Base-by-base conservation (phyloP, 2,329 filamentous ascomycete genomes). In the Coleophoma crateriformis region DNA sequence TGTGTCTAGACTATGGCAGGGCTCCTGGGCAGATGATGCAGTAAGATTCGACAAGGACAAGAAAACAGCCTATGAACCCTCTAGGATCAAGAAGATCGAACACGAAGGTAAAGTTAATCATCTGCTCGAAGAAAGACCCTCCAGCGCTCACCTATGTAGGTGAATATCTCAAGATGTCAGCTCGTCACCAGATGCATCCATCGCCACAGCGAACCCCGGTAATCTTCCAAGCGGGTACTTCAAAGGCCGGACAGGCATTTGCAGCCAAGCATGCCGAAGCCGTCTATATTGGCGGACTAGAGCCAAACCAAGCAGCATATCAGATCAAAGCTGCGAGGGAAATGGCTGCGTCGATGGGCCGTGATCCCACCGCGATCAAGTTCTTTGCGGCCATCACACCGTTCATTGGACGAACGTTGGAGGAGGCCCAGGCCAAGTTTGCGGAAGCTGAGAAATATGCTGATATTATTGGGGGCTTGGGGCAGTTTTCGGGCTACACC, bases 401-500 rank as follows among this genome's bases (percentile, higher is more conserved):
- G 0, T 77, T 88, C 8, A 64, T 88, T 0, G 85, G 83, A 0
- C 67, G 62, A n/a, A 88, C 84, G 0, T 76, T 85, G 54, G 80
- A 82, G 49, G 84, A 87, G 61, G 85, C 85, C 0, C 67, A 74
- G 51, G 76, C 73, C 4, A 87, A 87, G 65, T 78, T 84, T 47
- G 67, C 71, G 0, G 86, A 5, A 83, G 79, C 53, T 70, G 74
- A n/a, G n/a, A 72, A 75, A 48, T 78, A 85, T 56, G 84, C 81
- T 0, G 77, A 75, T 2, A 71, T 76, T 35, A 84, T 82, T 54
- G 85, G 85, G 2, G 84, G 83, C 0, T 61, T 87, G 50, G 81
- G 84, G 1, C 66, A 88, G 19, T 88, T 88, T 54, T 81, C 82
- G 17, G 84, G 84, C 1, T 88, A 84, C 82, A 87, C 85, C 0